phyloP scores from a whole-genome alignment of 495 filamentous ascomycete genomes.

The Hypoxylon intermedium region DNA sequence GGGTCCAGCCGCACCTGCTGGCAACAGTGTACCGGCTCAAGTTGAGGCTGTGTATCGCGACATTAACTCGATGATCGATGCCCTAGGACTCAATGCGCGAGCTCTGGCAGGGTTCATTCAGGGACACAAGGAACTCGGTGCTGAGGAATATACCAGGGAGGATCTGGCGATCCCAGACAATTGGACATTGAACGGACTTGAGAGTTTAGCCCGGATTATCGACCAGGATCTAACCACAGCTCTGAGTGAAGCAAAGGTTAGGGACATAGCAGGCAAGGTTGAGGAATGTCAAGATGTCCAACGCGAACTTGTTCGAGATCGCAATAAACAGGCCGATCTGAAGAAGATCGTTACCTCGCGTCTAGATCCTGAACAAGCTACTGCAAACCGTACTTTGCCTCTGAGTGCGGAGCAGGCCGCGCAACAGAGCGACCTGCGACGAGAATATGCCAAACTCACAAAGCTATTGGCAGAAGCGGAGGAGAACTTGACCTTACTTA shows the following conservation, averaged over 20 bases:
- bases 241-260: conserved; percentile 71
- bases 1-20: conserved; percentile 66
- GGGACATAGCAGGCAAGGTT: conserved; percentile 68
- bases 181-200: conserved; percentile 75
- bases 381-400: conserved; percentile 68
- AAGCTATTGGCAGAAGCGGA: conserved; percentile 79
- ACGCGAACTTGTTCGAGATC: conserved; percentile 70
- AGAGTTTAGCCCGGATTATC: conserved; percentile 65
- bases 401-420: conserved; percentile 80
- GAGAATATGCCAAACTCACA: conserved; percentile 70
- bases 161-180: conserved; percentile 69
- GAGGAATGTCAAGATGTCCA: conserved; percentile 65
- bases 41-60: conserved; percentile 89
- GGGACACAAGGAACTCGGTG: conserved; percentile 63
- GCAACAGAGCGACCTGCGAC: conserved; percentile 82
- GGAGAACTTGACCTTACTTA: conserved; percentile 79
- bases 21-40: conserved; percentile 71
- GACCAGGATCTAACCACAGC: conserved; percentile 58
- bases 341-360: conserved; percentile 69
- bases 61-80: conserved; percentile 96
- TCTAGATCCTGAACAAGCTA: conserved; percentile 67
- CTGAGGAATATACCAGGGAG: conserved; percentile 58
- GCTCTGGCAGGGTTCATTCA: conserved; percentile 74
- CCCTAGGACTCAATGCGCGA: conserved; percentile 84
- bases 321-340: conserved; percentile 74